Evolutionary conservation across 371 early-diverging fungal species (phyloP).

Genomic region (Coemansia sp.): DNA sequence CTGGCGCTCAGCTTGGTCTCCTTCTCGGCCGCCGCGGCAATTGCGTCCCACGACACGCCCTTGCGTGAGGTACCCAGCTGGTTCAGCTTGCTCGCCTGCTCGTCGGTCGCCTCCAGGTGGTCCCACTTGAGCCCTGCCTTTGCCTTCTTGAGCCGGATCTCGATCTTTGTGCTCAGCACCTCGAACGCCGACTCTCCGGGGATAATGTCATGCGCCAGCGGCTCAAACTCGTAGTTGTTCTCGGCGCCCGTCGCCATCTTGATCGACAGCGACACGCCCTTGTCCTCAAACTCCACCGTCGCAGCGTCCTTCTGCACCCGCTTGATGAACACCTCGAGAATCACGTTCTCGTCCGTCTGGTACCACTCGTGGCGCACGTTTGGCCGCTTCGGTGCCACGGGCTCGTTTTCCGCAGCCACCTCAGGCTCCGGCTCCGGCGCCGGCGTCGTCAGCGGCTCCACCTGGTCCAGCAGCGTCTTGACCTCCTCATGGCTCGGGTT

Average conservation of each 20-base stretch:
- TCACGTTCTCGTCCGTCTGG: conserved; percentile 88
- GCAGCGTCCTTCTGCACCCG: conserved; percentile 72
- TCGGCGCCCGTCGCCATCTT: conserved; percentile 77
- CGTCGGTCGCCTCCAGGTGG: conserved; percentile 35
- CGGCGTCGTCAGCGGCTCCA: conserved; percentile 48
- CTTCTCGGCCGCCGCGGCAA: conserved; percentile 65
- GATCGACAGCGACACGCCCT: conserved; percentile 72
- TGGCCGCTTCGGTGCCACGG: conserved; percentile 22
- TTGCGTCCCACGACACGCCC: conserved; percentile 69
- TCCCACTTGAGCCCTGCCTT: conserved; percentile 50
- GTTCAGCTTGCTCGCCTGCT: conserved; percentile 11
- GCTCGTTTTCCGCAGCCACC: neutral
- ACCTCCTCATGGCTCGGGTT: conserved; percentile 43
- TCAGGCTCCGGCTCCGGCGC: conserved; percentile 25
- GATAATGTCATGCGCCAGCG: conserved; percentile 72
- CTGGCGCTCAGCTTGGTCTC: conserved; percentile 80
- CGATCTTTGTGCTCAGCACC: conserved; percentile 88
- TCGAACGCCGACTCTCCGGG: conserved; percentile 69
- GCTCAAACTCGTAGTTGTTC: conserved; percentile 78
- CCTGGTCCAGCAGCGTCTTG: conserved; percentile 29
- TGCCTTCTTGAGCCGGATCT: conserved; percentile 86
- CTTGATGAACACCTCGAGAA: conserved; percentile 86
- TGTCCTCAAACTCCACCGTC: conserved; percentile 61
- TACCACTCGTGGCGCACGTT: conserved; percentile 85
- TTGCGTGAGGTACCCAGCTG: conserved; percentile 32